phyloP scores from a whole-genome alignment of 768 basidiomycete species.

The Boletus sensibilis region DNA sequence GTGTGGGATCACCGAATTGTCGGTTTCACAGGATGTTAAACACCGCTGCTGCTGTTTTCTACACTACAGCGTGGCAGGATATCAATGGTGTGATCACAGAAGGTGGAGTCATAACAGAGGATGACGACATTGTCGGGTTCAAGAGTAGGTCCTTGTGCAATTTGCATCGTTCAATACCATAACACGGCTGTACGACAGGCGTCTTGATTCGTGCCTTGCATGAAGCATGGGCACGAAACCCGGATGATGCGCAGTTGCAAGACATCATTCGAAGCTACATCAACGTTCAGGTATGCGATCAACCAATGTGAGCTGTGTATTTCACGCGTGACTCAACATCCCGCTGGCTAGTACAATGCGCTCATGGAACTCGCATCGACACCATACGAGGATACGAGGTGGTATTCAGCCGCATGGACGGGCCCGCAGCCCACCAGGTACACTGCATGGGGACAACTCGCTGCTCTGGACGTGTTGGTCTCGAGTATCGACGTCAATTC shows the following conservation, averaged over 20 bases:
- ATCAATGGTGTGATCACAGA: slow-evolving; percentile 53
- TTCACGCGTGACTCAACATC: not conserved
- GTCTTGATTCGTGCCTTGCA: slow-evolving; percentile 48
- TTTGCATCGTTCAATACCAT: not conserved
- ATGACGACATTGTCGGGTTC: slow-evolving; percentile 52
- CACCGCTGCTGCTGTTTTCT: slow-evolving; percentile 41
- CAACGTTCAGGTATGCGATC: slow-evolving; percentile 45
- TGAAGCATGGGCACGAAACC: slow-evolving; percentile 44
- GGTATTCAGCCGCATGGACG: slow-evolving; percentile 12
- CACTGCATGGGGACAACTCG: slow-evolving; percentile 13
- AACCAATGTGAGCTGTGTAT: no score
- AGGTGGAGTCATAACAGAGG: slow-evolving; percentile 38
- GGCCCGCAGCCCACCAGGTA: slow-evolving; percentile 3
- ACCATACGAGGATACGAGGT: not conserved
- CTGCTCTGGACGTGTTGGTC: slow-evolving; percentile 13
- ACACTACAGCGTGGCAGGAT: slow-evolving; percentile 47
- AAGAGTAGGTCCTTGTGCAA: slow-evolving; percentile 38
- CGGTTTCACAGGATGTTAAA: slow-evolving; percentile 34
- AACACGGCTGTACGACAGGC: slow-evolving; percentile 20
- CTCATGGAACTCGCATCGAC: slow-evolving; percentile 12
- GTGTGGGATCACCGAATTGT: not conserved
- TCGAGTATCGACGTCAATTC: slow-evolving; percentile 10
- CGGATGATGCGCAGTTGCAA: slow-evolving; percentile 36
- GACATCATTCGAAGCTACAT: slow-evolving; percentile 48
- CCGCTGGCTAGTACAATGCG: slow-evolving; percentile 2